phyloP scores from a whole-genome alignment of 2,329 filamentous ascomycete genomes.

The Phaeosphaeriaceae sp. region DNA sequence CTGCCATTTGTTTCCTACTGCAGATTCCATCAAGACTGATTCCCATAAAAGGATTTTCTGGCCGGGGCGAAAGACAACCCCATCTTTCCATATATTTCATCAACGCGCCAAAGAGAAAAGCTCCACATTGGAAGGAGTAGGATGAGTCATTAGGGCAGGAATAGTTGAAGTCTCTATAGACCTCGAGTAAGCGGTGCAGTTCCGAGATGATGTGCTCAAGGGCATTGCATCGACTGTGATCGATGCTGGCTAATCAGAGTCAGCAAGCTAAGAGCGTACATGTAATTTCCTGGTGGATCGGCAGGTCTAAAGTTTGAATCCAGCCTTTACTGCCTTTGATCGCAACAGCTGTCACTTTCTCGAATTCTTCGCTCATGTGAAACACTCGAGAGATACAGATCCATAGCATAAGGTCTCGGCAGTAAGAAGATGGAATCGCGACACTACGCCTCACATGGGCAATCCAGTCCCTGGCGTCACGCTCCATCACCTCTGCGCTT shows the following conservation, averaged over 20 bases:
- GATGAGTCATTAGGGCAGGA: neutral
- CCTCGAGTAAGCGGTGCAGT: slow-evolving; percentile 7
- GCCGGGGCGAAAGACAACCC: slow-evolving; percentile 7
- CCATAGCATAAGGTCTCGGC: slow-evolving; percentile 28
- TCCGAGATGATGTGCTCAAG: slow-evolving; percentile 10
- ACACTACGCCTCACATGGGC: slow-evolving; percentile 16
- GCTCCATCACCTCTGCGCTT: slow-evolving; percentile 52
- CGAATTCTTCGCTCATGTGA: slow-evolving; percentile 12
- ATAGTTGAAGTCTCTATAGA: slow-evolving; percentile 6
- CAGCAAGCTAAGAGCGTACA: neutral
- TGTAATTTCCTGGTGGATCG: slow-evolving; percentile 7
- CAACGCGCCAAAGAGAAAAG: slow-evolving; percentile 25
- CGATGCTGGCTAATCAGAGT: slow-evolving; percentile 10
- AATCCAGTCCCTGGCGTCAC: slow-evolving; percentile 53
- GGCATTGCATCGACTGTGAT: neutral
- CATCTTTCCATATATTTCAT: slow-evolving; percentile 18
- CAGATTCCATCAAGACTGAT: slow-evolving; percentile 9
- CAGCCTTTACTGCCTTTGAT: slow-evolving; percentile 7
- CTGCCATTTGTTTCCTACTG: neutral
- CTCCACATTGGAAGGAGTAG: slow-evolving; percentile 15
- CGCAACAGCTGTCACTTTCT: slow-evolving; percentile 8
- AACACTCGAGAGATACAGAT: slow-evolving; percentile 30
- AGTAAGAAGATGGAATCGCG: slow-evolving; percentile 10
- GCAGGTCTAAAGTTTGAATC: slow-evolving; percentile 6
- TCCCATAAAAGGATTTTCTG: slow-evolving; percentile 13